Evolutionary conservation across 352 stramenopile genomes (phyloP).

Genomic region (Halophytophthora batemanensis): DNA sequence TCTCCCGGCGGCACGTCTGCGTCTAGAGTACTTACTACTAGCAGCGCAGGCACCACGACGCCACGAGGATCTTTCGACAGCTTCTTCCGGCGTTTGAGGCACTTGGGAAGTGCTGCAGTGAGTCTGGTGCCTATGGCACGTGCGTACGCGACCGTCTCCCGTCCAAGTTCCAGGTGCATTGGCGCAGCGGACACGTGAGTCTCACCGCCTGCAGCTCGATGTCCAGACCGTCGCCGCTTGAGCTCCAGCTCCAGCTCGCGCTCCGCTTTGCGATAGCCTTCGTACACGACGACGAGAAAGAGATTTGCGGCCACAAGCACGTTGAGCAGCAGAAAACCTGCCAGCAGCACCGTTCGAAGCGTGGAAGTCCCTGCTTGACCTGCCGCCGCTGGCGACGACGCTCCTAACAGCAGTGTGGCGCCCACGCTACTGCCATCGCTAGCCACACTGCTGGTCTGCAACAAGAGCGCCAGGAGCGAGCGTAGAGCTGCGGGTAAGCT

Average conservation of each 20-base stretch:
- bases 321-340: conserved; percentile 41
- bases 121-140: conserved; percentile 2
- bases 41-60: too few relatives aligned
- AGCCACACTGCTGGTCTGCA: conserved; percentile 21
- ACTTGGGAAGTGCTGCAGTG: background rate
- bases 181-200: conserved; percentile 7
- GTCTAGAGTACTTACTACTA: too few relatives aligned
- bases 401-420: conserved; percentile 5
- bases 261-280: conserved; percentile 31
- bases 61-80: background rate
- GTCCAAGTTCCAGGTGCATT: conserved; percentile 12
- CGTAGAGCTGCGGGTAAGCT: conserved; percentile 31
- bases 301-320: conserved; percentile 44
- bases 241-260: conserved; percentile 23
- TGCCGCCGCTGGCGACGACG: conserved; percentile 10
- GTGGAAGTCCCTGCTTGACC: conserved; percentile 22
- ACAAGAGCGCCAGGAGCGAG: conserved; percentile 36
- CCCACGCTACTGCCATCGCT: background rate
- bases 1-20: too few relatives aligned
- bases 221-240: background rate
- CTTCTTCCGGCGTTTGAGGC: background rate
- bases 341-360: conserved; percentile 30
- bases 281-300: conserved; percentile 44
- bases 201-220: background rate
- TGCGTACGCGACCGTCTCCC: conserved; percentile 6